These are phyloP conservation scores for Rostrohypoxylon terebratum DNA, from an alignment of 495 filamentous ascomycete species.

Conservation along the genomic window DNA sequence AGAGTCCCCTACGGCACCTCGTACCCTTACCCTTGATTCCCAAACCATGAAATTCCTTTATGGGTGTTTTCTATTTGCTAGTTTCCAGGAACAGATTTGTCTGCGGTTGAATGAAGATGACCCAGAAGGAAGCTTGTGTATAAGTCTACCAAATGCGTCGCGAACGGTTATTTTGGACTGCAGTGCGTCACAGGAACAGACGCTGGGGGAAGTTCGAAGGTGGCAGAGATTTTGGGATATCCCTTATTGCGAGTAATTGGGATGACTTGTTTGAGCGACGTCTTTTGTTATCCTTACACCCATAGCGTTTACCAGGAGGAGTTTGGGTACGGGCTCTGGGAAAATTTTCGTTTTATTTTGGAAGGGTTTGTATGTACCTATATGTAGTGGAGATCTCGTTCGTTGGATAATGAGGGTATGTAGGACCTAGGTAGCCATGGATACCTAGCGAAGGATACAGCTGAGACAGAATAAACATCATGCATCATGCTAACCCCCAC, in stretches of 20 bases:
- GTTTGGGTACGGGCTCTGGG: background rate
- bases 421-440: no score
- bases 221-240: background rate
- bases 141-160: background rate
- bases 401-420: no score
- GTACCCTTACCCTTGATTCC: background rate
- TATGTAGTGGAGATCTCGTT: no score
- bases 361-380: no score
- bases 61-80: background rate
- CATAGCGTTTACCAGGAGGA: background rate
- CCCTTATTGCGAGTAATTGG: background rate
- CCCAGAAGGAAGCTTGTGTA: background rate
- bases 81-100: background rate
- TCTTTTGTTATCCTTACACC: background rate
- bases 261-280: background rate
- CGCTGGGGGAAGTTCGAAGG: background rate
- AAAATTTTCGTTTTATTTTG: no score
- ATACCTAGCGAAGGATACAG: no score
- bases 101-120: background rate
- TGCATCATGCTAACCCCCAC: constrained; percentile 15
- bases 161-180: background rate
- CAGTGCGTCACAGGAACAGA: background rate
- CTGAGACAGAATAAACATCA: background rate
- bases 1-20: no score
- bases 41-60: constrained; percentile 6